Percentiles rank a stretch among this genome's conserved stretches.
Conservation (phyloP, 2,329 filamentous ascomycete genomes). For the Scleromitrula shiraiana region DNA sequence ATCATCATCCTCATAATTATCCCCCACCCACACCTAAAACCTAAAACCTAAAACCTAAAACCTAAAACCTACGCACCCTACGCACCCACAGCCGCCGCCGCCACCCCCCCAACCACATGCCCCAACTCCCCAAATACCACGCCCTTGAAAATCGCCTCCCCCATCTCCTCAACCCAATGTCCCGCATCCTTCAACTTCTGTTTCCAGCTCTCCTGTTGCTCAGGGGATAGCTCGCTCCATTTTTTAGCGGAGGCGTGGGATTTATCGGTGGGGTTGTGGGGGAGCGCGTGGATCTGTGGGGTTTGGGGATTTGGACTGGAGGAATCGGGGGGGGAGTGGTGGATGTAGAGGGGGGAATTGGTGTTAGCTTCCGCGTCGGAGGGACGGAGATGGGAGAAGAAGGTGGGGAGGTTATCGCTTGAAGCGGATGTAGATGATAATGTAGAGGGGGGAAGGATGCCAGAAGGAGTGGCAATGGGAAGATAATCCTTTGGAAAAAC, state of each 20-base stretch:
- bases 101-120: conserved; percentile 23
- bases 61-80: neutral
- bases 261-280: neutral
- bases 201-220: conserved; percentile 26
- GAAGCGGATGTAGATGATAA: neutral
- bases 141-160: conserved; percentile 27
- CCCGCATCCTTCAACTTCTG: conserved; percentile 26
- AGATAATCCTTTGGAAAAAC: conserved; percentile 10
- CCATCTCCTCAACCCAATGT: conserved; percentile 28
- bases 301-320: neutral
- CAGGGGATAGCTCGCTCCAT: conserved; percentile 25
- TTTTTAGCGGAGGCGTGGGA: conserved; percentile 10
- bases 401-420: no score
- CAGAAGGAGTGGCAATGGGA: neutral
- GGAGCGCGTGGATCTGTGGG: no score
- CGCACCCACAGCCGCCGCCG: conserved; percentile 11
- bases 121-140: conserved; percentile 29
- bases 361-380: neutral
- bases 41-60: neutral
- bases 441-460: neutral
- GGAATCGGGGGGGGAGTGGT: neutral
- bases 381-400: conserved; percentile 4
- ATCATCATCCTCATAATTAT: neutral
- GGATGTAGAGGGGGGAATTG: neutral
- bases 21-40: neutral